Base-by-base conservation (phyloP, 2,329 filamentous ascomycete genomes). In the Phaeosphaeriaceae sp. region DNA sequence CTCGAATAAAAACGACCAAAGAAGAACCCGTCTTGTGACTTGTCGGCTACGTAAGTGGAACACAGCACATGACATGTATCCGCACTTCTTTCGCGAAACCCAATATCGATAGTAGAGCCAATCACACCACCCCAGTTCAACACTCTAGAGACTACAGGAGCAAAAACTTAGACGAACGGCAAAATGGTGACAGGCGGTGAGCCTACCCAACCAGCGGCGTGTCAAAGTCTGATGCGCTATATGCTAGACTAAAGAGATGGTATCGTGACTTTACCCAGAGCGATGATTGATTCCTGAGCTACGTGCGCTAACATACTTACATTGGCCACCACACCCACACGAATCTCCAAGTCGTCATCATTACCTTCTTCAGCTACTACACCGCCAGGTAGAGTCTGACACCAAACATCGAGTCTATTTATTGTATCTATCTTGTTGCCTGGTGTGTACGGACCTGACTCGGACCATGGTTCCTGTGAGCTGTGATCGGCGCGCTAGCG, bases 161-260 rank as follows among this genome's bases (percentile, higher is more conserved):
- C 16, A 42, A 17, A 12, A 34, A 16, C 13, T 36, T 28, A 21
- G 43, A 36, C 32, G 41, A 36, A 28, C 33, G 42, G 26, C 23
- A 38, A 30, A 38, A 37, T 9, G 21, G 30, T 30, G 17, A 36
- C 34, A 38, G 33, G 42, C 42, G 42, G 42, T 45, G 42, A 38
- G 42, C 32, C 18, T 20, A 18, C 28, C 40, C 30, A 32, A 42
- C 29, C 39, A 17, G 35, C 35, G 35, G 35, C 20, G 20, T 37
- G 35, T n/a, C 35, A 37, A 17, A 11, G 15, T 23, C 26, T 18
- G 28, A 11, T 15, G 9, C 36, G 36, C 38, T 30, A 26, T 20
- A 8, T 15, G 32, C 32, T 34, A 34, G n/a, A 34, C 32, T 17
- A 3, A 34, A 34, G n/a, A 17, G n/a, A 34, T 34, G 23, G 23